These are phyloP conservation scores for Mycena albidolilacea DNA, from an alignment of 768 basidiomycete genomes.

Conservation along the genomic window DNA sequence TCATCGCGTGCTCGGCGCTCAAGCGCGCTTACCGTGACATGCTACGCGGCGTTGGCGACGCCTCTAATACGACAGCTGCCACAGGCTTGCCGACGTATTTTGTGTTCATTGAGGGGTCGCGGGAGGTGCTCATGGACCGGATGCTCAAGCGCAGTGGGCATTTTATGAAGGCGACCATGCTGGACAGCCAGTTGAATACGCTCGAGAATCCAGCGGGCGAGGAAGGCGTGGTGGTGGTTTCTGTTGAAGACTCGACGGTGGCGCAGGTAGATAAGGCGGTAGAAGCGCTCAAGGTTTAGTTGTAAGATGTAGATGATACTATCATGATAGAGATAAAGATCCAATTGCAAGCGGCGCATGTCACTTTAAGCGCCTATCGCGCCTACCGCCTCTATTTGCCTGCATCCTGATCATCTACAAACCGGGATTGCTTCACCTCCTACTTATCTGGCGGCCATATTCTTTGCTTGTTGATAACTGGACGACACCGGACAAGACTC, in stretches of 20 bases:
- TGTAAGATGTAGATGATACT: background rate
- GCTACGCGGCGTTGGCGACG: slow-evolving; percentile 68
- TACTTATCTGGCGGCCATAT: too few species aligned
- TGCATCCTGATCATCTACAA: too few species aligned
- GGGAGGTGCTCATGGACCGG: slow-evolving; percentile 70
- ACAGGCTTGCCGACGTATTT: slow-evolving; percentile 75
- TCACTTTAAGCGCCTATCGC: too few species aligned
- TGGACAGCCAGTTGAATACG: slow-evolving; percentile 82
- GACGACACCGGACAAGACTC: too few species aligned
- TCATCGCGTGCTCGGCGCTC: slow-evolving; percentile 90
- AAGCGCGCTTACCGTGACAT: slow-evolving; percentile 87
- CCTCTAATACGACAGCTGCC: background rate
- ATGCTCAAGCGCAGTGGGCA: slow-evolving; percentile 79
- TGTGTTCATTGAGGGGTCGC: slow-evolving; percentile 80
- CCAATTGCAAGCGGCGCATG: too few species aligned
- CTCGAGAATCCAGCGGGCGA: slow-evolving; percentile 81
- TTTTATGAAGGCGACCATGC: slow-evolving; percentile 88
- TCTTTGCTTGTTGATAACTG: too few species aligned
- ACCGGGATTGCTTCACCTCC: too few species aligned
- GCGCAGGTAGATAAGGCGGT: slow-evolving; percentile 67
- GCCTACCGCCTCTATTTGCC: too few species aligned
- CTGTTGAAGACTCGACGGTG: slow-evolving; percentile 65
- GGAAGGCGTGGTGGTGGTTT: slow-evolving; percentile 76
- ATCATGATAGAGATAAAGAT: background rate
- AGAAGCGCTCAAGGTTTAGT: slow-evolving; percentile 36